Percentiles rank a stretch among this genome's conserved stretches.
phyloP scores from a whole-genome alignment of 164 flowering plant species.

The Nymphaea thermarum region DNA sequence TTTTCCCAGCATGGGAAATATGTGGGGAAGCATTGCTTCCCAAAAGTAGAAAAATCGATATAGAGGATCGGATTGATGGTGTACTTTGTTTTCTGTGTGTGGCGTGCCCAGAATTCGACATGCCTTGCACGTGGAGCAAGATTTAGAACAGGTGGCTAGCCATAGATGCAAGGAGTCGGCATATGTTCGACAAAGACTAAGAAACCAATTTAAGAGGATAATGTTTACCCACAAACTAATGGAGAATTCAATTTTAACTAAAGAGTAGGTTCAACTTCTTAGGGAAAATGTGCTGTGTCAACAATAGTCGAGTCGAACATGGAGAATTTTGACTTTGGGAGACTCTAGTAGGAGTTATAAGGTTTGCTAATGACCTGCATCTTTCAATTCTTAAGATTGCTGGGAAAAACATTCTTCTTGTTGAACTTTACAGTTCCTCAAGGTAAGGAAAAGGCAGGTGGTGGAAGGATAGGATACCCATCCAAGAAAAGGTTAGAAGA shows the following conservation, averaged over 20 bases:
- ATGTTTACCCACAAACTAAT: slow-evolving; percentile 30
- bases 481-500: too few species aligned
- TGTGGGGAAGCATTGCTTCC: slow-evolving; percentile 55
- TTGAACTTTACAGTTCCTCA: too few species aligned
- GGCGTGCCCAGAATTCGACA: slow-evolving; percentile 63
- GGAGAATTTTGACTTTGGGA: slow-evolving; percentile 53
- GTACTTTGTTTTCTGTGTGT: slow-evolving; percentile 62
- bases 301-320: slow-evolving; percentile 39
- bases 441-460: too few species aligned
- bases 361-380: neutral
- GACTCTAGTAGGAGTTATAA: slow-evolving; percentile 49
- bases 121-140: slow-evolving; percentile 43
- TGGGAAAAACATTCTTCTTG: too few species aligned
- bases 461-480: too few species aligned
- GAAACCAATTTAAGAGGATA: slow-evolving; percentile 45
- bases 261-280: slow-evolving; percentile 40
- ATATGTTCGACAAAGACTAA: slow-evolving; percentile 47
- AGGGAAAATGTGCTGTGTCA: slow-evolving; percentile 36
- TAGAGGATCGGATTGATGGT: slow-evolving; percentile 48
- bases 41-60: slow-evolving; percentile 34
- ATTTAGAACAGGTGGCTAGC: slow-evolving; percentile 54
- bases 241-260: slow-evolving; percentile 37
- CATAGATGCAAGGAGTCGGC: slow-evolving; percentile 37
- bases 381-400: too few species aligned
- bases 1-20: slow-evolving; percentile 35